These are phyloP conservation scores for Lentinula sp. DNA, from an alignment of 768 basidiomycete genomes.

Conservation along the genomic window DNA sequence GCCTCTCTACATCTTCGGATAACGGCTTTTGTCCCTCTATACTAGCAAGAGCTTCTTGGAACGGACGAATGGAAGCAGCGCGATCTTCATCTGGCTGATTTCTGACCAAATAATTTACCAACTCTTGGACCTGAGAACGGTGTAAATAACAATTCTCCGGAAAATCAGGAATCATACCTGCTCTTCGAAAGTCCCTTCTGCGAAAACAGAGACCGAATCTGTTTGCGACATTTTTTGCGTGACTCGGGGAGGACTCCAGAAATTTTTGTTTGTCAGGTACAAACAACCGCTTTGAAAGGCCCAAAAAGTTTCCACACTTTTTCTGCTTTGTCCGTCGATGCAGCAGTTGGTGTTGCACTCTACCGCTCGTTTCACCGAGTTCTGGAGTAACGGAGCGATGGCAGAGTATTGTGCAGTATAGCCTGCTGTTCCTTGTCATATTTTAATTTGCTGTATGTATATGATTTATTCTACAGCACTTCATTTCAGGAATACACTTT, in stretches of 20 bases:
- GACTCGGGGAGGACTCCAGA: slow-evolving; percentile 10
- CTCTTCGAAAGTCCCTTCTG: slow-evolving; percentile 86
- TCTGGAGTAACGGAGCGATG: slow-evolving; percentile 63
- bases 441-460: background rate
- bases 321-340: slow-evolving; percentile 14
- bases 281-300: background rate
- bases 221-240: slow-evolving; percentile 49
- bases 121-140: slow-evolving; percentile 58
- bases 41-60: slow-evolving; percentile 53
- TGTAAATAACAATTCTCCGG: background rate
- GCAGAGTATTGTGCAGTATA: slow-evolving; percentile 27
- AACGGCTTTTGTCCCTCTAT: slow-evolving; percentile 46
- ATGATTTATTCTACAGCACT: slow-evolving; percentile 12
- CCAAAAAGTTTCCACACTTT: slow-evolving; percentile 2
- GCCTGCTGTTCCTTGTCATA: background rate
- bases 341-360: slow-evolving; percentile 39
- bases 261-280: slow-evolving; percentile 15
- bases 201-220: slow-evolving; percentile 80
- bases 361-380: slow-evolving; percentile 25
- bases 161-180: slow-evolving; percentile 42
- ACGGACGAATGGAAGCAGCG: slow-evolving; percentile 52
- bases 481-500: slow-evolving; percentile 15
- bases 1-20: slow-evolving; percentile 46
- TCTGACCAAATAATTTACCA: slow-evolving; percentile 69
- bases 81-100: slow-evolving; percentile 66